phyloP scores from a whole-genome alignment of 257 asterid genomes.

The Solanum etuberosum region DNA sequence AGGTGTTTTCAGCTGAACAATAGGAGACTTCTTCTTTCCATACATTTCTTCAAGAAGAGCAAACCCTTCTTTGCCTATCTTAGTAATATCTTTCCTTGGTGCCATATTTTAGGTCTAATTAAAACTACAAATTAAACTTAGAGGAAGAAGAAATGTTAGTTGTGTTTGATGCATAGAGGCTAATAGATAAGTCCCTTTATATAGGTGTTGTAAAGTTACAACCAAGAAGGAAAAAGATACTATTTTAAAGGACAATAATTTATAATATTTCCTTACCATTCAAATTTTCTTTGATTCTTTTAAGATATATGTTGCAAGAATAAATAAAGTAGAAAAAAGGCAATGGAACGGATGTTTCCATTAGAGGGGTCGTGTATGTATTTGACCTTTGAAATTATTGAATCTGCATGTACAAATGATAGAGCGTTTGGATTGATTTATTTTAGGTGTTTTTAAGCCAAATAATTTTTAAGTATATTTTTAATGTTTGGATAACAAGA shows the following conservation, averaged over 20 bases:
- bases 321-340: background rate
- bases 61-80: constrained; percentile 15
- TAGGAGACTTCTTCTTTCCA: constrained; percentile 9
- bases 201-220: background rate
- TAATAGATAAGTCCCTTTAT: background rate
- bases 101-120: constrained; percentile 17
- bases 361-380: background rate
- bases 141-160: background rate
- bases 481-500: background rate
- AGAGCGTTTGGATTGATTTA: background rate
- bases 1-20: constrained; percentile 13
- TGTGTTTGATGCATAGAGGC: background rate
- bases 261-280: background rate
- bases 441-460: background rate
- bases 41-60: background rate
- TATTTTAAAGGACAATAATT: background rate
- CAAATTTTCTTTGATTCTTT: background rate
- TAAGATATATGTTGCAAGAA: background rate
- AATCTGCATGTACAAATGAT: background rate
- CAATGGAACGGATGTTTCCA: background rate
- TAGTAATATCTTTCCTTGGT: constrained; percentile 14
- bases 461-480: background rate
- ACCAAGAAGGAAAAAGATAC: background rate
- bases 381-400: background rate
- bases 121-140: background rate